Percentiles rank a stretch among this genome's conserved stretches.
Conservation (phyloP, 2,329 filamentous ascomycete species). For the Grosmannia clavigera region DNA sequence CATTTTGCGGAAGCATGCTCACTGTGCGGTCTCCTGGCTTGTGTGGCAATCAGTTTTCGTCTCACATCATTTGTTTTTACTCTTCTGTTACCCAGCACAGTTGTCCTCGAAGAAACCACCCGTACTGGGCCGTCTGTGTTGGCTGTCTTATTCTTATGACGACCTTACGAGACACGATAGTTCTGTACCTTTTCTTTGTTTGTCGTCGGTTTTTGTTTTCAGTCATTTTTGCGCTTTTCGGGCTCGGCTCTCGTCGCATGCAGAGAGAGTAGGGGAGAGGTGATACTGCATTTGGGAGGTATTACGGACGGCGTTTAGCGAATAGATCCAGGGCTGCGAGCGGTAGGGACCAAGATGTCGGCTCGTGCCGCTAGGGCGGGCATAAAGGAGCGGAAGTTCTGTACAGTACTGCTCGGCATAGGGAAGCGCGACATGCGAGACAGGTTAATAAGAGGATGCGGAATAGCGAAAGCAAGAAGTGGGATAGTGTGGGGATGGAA, state of each 20-base stretch:
- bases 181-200: not conserved
- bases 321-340: slow-evolving; percentile 2
- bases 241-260: not conserved
- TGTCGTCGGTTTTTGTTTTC: not conserved
- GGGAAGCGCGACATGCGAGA: not conserved
- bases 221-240: not conserved
- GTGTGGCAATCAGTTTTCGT: not conserved
- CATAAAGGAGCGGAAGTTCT: not conserved
- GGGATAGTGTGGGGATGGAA: not conserved
- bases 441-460: not conserved
- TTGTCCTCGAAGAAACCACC: not conserved
- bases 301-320: slow-evolving; percentile 3
- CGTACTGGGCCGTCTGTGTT: not conserved
- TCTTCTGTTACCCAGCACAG: not conserved
- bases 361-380: not conserved
- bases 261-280: not conserved
- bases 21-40: not conserved
- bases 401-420: not conserved
- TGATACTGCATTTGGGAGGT: not conserved
- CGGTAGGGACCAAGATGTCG: not conserved
- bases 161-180: slow-evolving; percentile 11
- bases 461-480: not conserved
- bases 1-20: not conserved
- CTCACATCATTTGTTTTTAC: not conserved
- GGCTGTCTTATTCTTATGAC: slow-evolving; percentile 3